A percentile compares a stretch with the other conserved stretches of the same genome.
Conservation (phyloP, 352 stramenopile species). For the Hyphochytrium catenoides region DNA sequence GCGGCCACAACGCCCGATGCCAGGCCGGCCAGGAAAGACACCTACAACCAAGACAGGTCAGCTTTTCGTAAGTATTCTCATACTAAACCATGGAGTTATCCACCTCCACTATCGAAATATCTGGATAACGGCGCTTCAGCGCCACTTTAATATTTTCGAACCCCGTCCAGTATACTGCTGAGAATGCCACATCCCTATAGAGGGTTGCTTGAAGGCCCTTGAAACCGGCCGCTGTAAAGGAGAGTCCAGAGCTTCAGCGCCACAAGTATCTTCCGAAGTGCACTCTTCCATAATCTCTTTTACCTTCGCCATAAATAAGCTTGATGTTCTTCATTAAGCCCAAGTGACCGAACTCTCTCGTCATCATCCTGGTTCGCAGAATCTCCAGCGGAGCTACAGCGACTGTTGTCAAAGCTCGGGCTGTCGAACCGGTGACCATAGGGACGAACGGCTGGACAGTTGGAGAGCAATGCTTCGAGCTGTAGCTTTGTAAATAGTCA, state of each 20-base stretch:
- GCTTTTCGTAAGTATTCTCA: conserved; percentile 7
- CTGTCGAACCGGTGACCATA: conserved; percentile 29
- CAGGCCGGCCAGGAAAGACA: conserved; percentile 58
- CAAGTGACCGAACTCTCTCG: no score
- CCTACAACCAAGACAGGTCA: conserved; percentile 21
- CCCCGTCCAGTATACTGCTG: conserved; percentile 76
- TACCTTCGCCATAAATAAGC: no score
- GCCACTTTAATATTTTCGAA: conserved; percentile 56
- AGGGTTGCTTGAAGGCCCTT: conserved; percentile 67
- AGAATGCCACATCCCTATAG: conserved; percentile 81
- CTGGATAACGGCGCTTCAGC: conserved; percentile 8
- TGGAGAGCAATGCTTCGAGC: no score
- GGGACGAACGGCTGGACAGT: conserved; percentile 19
- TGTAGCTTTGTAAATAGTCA: conserved; percentile 33
- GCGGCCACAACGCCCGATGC: conserved; percentile 60
- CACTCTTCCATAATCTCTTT: no score
- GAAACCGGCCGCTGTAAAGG: conserved; percentile 38
- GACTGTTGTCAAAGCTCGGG: conserved; percentile 37
- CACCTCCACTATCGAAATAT: no score
- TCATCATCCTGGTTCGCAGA: conserved; percentile 58
- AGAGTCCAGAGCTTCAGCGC: conserved; percentile 29
- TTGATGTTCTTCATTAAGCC: no score
- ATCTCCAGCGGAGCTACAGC: conserved; percentile 64
- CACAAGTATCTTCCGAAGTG: no score
- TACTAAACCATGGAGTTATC: conserved; percentile 11